A percentile compares a stretch with the other conserved stretches of the same genome.
phyloP scores from a whole-genome alignment of 2,329 filamentous ascomycete genomes.

The Hypomyces perniciosus region DNA sequence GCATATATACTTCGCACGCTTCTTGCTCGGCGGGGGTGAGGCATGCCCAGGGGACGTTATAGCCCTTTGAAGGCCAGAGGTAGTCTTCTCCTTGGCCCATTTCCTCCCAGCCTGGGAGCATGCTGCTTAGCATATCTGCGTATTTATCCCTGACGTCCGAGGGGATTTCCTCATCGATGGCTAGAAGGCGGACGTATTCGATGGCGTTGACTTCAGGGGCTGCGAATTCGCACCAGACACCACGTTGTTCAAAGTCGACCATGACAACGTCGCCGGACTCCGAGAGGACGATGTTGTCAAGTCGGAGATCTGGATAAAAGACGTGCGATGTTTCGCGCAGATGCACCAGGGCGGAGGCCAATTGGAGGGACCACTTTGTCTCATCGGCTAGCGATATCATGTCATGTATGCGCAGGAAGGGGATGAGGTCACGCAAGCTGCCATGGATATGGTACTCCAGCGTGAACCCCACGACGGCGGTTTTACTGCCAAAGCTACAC shows the following conservation, averaged over 20 bases:
- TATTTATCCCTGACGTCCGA: slow-evolving; percentile 36
- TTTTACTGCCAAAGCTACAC: slow-evolving; percentile 50
- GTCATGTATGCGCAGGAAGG: slow-evolving; percentile 42
- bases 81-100: slow-evolving; percentile 39
- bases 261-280: slow-evolving; percentile 43
- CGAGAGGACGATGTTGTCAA: slow-evolving; percentile 54
- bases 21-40: slow-evolving; percentile 48
- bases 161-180: slow-evolving; percentile 42
- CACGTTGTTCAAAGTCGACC: slow-evolving; percentile 58
- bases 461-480: slow-evolving; percentile 51
- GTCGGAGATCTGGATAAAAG: slow-evolving; percentile 54
- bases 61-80: slow-evolving; percentile 42
- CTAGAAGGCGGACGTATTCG: slow-evolving; percentile 51
- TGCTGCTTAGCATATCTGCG: slow-evolving; percentile 31
- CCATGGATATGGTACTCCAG: slow-evolving; percentile 49
- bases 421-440: slow-evolving; percentile 49
- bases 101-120: slow-evolving; percentile 43
- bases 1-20: slow-evolving; percentile 56
- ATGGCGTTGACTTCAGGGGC: slow-evolving; percentile 55
- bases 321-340: slow-evolving; percentile 38
- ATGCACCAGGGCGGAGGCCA: slow-evolving; percentile 46
- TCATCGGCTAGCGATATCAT: slow-evolving; percentile 39
- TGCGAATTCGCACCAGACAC: slow-evolving; percentile 57
- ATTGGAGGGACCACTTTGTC: slow-evolving; percentile 48
- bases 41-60: slow-evolving; percentile 52